phyloP scores from a whole-genome alignment of 129 eudicot genomes.

The Helichrysum umbraculigerum region DNA sequence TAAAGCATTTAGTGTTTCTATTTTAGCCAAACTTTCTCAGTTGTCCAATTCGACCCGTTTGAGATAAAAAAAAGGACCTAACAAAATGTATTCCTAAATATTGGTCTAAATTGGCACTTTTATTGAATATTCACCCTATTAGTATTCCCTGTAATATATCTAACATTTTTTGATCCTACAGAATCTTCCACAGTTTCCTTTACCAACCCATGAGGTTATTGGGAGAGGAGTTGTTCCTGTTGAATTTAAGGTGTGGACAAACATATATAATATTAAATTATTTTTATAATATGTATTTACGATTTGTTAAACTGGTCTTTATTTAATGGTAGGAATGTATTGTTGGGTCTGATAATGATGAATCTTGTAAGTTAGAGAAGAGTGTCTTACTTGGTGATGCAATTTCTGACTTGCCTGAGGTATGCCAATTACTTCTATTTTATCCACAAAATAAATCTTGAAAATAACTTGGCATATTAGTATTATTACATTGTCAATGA shows the following conservation, averaged over 20 bases:
- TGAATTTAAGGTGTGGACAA: conserved; percentile 52
- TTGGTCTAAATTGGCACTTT: not conserved
- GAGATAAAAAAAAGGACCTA: too few species aligned
- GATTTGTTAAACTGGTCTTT: not conserved
- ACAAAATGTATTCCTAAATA: too few species aligned
- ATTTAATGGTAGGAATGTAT: conserved; percentile 41
- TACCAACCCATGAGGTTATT: conserved; percentile 67
- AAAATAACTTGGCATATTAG: not conserved
- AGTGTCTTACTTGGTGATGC: conserved; percentile 62
- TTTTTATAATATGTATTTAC: not conserved
- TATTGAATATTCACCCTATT: not conserved
- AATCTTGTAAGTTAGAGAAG: conserved; percentile 33
- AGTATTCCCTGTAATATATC: not conserved
- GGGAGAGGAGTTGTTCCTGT: conserved; percentile 48
- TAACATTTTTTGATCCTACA: conserved; percentile 26
- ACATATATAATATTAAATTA: not conserved
- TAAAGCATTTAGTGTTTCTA: too few species aligned
- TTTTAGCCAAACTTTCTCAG: too few species aligned
- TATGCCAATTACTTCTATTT: conserved; percentile 6
- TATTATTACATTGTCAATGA: not conserved
- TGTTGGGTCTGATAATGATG: conserved; percentile 47
- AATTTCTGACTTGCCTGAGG: conserved; percentile 69
- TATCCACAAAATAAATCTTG: not conserved
- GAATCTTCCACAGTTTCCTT: conserved; percentile 69
- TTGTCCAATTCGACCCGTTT: not conserved